Evolutionary conservation across 305 asterid species (phyloP).

Genomic region (Fraxinus velutina): DNA sequence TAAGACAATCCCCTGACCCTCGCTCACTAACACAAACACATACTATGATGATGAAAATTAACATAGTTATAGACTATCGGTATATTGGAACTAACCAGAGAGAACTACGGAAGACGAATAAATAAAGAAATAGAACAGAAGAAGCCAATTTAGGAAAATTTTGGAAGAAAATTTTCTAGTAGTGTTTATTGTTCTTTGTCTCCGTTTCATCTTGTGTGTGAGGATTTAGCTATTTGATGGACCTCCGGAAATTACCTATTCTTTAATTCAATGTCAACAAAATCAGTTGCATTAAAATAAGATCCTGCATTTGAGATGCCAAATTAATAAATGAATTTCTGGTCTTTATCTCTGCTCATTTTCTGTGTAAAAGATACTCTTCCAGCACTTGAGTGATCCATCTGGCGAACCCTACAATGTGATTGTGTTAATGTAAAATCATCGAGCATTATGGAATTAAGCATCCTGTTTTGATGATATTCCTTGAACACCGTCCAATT

Average conservation of each 20-base stretch:
- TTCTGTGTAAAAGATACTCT: neutral
- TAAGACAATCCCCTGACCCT: conserved; percentile 5
- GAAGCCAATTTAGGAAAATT: neutral
- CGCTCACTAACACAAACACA: neutral
- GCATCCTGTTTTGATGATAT: neutral
- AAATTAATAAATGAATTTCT: neutral
- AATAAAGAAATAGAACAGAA: neutral
- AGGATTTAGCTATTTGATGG: neutral
- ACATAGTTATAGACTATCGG: neutral
- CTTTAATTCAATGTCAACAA: neutral
- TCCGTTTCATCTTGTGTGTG: neutral
- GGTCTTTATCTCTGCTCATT: neutral
- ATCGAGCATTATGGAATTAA: neutral
- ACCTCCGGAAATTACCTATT: neutral
- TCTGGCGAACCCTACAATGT: neutral
- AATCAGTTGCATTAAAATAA: neutral
- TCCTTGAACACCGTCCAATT: neutral
- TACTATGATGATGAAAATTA: neutral
- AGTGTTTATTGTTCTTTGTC: neutral
- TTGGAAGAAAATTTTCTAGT: neutral
- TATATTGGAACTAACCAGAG: neutral
- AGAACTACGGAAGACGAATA: neutral
- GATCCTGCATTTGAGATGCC: neutral
- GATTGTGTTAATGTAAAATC: neutral
- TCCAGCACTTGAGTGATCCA: neutral